A percentile compares a stretch with the other conserved stretches of the same genome.
phyloP scores from a whole-genome alignment of 2,329 filamentous ascomycete genomes.

The Aureobasidium sp. region DNA sequence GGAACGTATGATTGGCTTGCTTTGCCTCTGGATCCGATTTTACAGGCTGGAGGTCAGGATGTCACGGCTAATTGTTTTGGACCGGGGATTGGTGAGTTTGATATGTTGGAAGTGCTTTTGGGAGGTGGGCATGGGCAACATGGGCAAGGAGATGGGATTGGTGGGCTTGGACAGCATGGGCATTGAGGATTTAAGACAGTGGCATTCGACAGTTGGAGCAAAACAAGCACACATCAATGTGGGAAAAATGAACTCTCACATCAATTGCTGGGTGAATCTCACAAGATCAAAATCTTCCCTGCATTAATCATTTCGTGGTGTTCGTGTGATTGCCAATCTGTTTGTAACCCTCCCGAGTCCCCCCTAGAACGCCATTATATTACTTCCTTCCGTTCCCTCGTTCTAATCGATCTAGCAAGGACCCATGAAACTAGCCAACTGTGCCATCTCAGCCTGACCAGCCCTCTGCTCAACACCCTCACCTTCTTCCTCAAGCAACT shows the following conservation, averaged over 20 bases:
- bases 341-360: background rate
- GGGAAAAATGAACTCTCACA: too few species aligned
- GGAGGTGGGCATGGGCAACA: background rate
- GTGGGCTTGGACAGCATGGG: background rate
- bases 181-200: background rate
- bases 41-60: conserved; percentile 50
- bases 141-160: background rate
- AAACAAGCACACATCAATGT: too few species aligned
- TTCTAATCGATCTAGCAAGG: conserved; percentile 2
- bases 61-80: conserved; percentile 51
- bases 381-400: too few species aligned
- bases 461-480: conserved; percentile 9
- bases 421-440: conserved; percentile 10
- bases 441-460: background rate
- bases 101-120: conserved; percentile 44
- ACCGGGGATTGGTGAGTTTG: conserved; percentile 55
- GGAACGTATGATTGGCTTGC: conserved; percentile 48
- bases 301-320: background rate
- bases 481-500: conserved; percentile 43
- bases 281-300: too few species aligned
- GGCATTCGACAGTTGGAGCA: too few species aligned
- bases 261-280: too few species aligned
- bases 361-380: background rate
- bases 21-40: conserved; percentile 53
- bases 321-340: background rate